Percentiles rank a stretch among this genome's conserved stretches.
Evolutionary conservation across 345 rosid species (phyloP).

Genomic region (Camelina neglecta): DNA sequence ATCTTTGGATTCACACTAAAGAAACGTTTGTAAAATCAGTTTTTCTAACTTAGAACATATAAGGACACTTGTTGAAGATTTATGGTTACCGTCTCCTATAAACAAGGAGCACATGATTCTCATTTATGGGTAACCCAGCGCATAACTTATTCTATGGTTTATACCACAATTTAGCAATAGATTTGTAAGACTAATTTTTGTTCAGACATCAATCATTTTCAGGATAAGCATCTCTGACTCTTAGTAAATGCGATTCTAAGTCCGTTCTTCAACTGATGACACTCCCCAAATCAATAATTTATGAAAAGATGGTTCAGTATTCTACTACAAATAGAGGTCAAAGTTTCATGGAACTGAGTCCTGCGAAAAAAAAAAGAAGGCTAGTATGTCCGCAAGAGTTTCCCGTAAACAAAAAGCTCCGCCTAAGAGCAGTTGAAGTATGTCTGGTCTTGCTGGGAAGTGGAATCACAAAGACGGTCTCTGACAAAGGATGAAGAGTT

Average conservation of each 20-base stretch:
- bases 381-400: slow-evolving; percentile 22
- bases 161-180: not conserved
- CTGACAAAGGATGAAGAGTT: slow-evolving; percentile 86
- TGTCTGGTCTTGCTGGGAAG: slow-evolving; percentile 9
- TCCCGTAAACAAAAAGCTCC: slow-evolving; percentile 25
- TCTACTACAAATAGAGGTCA: slow-evolving; percentile 30
- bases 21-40: too few species aligned
- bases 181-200: too few species aligned
- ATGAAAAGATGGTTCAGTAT: not conserved
- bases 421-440: slow-evolving; percentile 23
- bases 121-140: not conserved
- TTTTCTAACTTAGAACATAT: not conserved
- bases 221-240: not conserved
- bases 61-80: not conserved
- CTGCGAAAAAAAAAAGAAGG: slow-evolving; percentile 15
- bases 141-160: not conserved
- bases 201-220: not conserved
- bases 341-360: slow-evolving; percentile 8
- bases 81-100: not conserved
- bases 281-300: slow-evolving; percentile 3
- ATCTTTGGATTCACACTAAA: not conserved
- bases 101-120: not conserved
- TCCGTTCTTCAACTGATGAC: not conserved
- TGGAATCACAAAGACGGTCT: slow-evolving; percentile 67
- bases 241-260: not conserved